These are phyloP conservation scores for Diddensiella caesifluorescens DNA, from an alignment of 805 yeast genomes.

Conservation along the genomic window DNA sequence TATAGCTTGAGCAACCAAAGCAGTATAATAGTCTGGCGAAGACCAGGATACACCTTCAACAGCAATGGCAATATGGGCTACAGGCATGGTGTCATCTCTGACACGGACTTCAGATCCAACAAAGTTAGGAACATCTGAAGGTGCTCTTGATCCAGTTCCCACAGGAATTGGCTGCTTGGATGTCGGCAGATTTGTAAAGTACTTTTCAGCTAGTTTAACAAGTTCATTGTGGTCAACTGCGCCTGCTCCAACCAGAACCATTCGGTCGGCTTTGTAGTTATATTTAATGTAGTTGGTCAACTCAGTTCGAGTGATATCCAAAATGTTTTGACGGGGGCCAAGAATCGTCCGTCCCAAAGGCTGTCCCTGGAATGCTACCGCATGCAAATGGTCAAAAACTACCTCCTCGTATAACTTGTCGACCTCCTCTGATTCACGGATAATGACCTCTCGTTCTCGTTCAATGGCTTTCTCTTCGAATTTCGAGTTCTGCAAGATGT, in stretches of 20 bases:
- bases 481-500: conserved; percentile 79
- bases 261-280: conserved; percentile 92
- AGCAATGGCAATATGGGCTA: conserved; percentile 86
- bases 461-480: conserved; percentile 82
- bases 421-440: conserved; percentile 95
- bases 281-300: conserved; percentile 71
- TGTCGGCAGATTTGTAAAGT: conserved; percentile 50
- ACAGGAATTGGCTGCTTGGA: conserved; percentile 56
- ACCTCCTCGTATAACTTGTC: conserved; percentile 98
- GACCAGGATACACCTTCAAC: conserved; percentile 99
- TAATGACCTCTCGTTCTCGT: conserved; percentile 92
- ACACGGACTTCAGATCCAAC: conserved; percentile 81
- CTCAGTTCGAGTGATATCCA: conserved; percentile 70
- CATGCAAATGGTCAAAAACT: conserved; percentile 93
- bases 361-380: conserved; percentile 83
- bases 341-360: conserved; percentile 94
- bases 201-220: conserved; percentile 66
- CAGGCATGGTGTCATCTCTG: conserved; percentile 76
- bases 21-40: conserved; percentile 90
- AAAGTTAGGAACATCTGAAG: conserved; percentile 67
- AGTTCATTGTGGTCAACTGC: conserved; percentile 83
- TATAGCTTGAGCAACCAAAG: conserved; percentile 92
- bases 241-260: conserved; percentile 96
- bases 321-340: conserved; percentile 88
- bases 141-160: conserved; percentile 60